Conservation (phyloP, 1,139 yeast genomes). For the Hyphopichia buzzinii region DNA sequence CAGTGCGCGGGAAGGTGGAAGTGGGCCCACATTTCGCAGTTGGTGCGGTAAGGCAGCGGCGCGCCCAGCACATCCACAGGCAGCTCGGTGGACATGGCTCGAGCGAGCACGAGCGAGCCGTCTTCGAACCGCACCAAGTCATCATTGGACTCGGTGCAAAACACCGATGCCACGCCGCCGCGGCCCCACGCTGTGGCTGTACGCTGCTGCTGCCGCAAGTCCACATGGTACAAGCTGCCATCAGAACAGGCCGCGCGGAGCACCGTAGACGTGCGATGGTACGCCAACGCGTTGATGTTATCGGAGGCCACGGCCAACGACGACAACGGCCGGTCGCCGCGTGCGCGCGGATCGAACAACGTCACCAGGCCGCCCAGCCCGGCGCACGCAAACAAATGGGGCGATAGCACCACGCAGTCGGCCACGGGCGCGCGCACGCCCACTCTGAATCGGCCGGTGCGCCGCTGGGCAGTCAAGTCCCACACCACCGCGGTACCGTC, state of each 20-base stretch:
- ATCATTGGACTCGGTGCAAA: conserved; percentile 1
- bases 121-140: conserved; percentile 1
- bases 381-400: background rate
- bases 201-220: conserved; percentile 20
- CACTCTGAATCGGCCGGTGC: background rate
- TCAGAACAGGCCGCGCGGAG: conserved; percentile 27
- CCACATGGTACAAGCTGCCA: conserved; percentile 25
- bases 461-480: conserved; percentile 12
- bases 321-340: background rate
- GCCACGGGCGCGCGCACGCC: background rate
- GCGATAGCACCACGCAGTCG: background rate
- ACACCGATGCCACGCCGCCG: background rate
- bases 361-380: background rate
- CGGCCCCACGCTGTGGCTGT: background rate
- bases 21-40: background rate
- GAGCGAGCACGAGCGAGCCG: background rate
- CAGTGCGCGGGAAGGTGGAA: background rate
- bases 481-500: conserved; percentile 9
- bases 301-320: background rate
- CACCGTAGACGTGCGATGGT: conserved; percentile 6
- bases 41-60: background rate
- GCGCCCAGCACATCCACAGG: background rate
- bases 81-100: background rate
- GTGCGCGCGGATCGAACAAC: background rate
- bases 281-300: conserved; percentile 12